These are phyloP conservation scores for Sclerotinia trifoliorum DNA, from an alignment of 2,329 filamentous ascomycete species.

Conservation along the genomic window DNA sequence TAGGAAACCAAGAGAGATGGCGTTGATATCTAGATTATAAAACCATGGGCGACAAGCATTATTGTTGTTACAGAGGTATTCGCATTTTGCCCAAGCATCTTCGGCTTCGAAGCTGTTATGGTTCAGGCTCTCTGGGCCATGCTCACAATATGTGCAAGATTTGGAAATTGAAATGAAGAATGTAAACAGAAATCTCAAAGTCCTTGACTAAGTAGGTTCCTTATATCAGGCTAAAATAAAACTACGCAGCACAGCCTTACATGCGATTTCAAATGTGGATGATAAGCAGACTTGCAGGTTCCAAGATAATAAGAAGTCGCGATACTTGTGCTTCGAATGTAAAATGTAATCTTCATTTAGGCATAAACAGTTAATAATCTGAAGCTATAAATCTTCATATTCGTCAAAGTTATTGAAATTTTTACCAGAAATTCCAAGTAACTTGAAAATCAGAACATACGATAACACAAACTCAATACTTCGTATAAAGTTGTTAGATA, in stretches of 20 bases:
- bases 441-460: neutral
- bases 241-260: too few relatives aligned
- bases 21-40: neutral
- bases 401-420: neutral
- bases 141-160: neutral
- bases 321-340: too few relatives aligned
- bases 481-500: neutral
- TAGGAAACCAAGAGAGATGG: neutral
- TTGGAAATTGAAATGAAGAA: neutral
- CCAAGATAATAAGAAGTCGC: too few relatives aligned
- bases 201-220: too few relatives aligned
- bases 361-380: neutral
- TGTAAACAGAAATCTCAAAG: fast-evolving
- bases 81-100: neutral
- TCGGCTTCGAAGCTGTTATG: neutral
- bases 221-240: too few relatives aligned
- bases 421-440: neutral
- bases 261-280: too few relatives aligned
- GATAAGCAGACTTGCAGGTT: too few relatives aligned
- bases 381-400: neutral
- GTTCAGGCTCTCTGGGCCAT: neutral
- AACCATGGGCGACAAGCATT: neutral
- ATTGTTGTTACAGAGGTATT: neutral
- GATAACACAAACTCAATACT: neutral
- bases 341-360: neutral